A percentile compares a stretch with the other conserved stretches of the same genome.
phyloP scores from a whole-genome alignment of 2,329 filamentous ascomycete species.

The Curvularia hawaiiensis region DNA sequence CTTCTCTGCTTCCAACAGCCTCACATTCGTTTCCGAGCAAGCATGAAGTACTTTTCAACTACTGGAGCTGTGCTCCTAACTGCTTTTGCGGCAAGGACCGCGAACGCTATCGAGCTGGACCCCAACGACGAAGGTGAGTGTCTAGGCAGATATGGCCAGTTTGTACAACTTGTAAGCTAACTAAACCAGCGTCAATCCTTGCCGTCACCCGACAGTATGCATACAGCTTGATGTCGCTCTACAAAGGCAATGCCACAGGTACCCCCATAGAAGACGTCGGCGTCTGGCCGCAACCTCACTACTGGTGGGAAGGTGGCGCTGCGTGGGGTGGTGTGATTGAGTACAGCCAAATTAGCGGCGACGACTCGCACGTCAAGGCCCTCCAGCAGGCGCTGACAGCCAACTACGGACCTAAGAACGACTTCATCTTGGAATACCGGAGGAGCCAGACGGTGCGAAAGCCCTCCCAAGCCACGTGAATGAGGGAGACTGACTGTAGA shows the following conservation, averaged over 20 bases:
- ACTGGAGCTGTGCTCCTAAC: conserved; percentile 45
- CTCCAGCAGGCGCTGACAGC: conserved; percentile 51
- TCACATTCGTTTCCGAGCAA: conserved; percentile 21
- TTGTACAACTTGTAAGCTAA: neutral
- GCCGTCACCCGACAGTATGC: conserved; percentile 38
- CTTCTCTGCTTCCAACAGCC: conserved; percentile 12
- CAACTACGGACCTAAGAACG: conserved; percentile 49
- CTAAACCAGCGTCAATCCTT: conserved; percentile 32
- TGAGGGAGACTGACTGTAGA: conserved; percentile 5
- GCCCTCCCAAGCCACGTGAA: neutral
- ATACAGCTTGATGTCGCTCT: conserved; percentile 44
- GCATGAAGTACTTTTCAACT: conserved; percentile 40
- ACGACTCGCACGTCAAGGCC: conserved; percentile 50
- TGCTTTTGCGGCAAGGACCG: conserved; percentile 32
- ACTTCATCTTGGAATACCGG: conserved; percentile 53
- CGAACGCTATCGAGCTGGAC: conserved; percentile 38
- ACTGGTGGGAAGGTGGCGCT: conserved; percentile 55
- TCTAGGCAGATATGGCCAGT: neutral
- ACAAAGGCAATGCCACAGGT: conserved; percentile 37
- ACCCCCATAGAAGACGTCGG: conserved; percentile 41
- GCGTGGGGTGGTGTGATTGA: conserved; percentile 49
- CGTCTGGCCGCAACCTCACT: conserved; percentile 51
- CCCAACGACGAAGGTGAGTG: conserved; percentile 34
- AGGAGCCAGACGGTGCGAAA: conserved; percentile 36
- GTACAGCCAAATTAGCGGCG: conserved; percentile 54